These are phyloP conservation scores for Canna indica DNA, from an alignment of 176 grass and related monocot genomes.

Conservation along the genomic window DNA sequence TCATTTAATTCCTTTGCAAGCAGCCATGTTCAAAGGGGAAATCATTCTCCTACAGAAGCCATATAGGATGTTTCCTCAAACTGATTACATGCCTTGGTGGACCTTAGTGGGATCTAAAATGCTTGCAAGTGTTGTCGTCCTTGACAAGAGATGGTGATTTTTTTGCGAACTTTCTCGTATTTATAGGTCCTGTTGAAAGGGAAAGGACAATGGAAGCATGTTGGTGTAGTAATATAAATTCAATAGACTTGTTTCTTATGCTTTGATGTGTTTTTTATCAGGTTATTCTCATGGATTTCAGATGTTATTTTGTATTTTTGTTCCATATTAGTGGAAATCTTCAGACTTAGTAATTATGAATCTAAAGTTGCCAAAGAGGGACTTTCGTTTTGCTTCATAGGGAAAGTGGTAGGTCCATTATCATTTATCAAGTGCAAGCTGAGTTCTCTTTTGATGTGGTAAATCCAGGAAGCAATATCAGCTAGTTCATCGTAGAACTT, in stretches of 20 bases:
- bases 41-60: constrained; percentile 44
- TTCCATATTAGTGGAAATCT: background rate
- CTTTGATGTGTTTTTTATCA: background rate
- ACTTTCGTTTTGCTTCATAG: background rate
- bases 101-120: no score
- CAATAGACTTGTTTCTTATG: background rate
- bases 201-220: background rate
- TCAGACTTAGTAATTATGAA: background rate
- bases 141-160: constrained; percentile 1
- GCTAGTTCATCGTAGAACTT: background rate
- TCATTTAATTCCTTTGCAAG: constrained; percentile 24
- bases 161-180: constrained; percentile 8
- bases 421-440: constrained; percentile 13
- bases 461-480: constrained; percentile 4
- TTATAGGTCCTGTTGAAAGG: background rate
- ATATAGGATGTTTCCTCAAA: constrained; percentile 29
- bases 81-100: constrained; percentile 30
- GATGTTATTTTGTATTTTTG: background rate
- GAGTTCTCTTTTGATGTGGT: constrained; percentile 4
- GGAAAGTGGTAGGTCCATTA: constrained; percentile 12
- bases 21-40: constrained; percentile 40
- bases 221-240: background rate
- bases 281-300: background rate
- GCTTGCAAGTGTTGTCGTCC: constrained; percentile 11
- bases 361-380: background rate